Evolutionary conservation across 306 rosid species (phyloP).

Genomic region (Rosa chinensis): DNA sequence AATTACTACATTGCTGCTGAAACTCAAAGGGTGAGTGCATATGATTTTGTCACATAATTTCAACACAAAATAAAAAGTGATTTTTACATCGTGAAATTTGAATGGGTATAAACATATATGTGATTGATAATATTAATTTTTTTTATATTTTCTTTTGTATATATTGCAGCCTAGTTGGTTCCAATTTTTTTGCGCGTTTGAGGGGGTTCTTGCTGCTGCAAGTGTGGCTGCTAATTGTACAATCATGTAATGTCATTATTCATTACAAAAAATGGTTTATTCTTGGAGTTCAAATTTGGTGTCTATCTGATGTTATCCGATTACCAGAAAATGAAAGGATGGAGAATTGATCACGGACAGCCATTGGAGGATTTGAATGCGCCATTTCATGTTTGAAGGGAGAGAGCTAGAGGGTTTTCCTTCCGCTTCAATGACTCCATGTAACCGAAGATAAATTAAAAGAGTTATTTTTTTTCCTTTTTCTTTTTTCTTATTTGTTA

Average conservation of each 20-base stretch:
- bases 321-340: background rate
- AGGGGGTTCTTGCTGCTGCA: conserved; percentile 8
- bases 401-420: background rate
- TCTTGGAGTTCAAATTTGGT: background rate
- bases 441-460: background rate
- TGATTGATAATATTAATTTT: background rate
- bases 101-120: too few relatives aligned
- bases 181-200: background rate
- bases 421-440: too few relatives aligned
- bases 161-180: conserved; percentile 7
- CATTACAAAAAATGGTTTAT: background rate
- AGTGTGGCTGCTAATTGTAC: conserved; percentile 9
- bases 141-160: background rate
- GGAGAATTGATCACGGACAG: background rate
- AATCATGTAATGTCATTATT: conserved; percentile 14
- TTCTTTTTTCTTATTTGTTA: background rate
- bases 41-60: background rate
- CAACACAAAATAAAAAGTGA: too few relatives aligned
- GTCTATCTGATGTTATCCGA: too few relatives aligned
- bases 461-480: too few relatives aligned
- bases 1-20: background rate
- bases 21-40: conserved; percentile 12
- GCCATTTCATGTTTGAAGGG: background rate
- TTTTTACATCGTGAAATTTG: too few relatives aligned
- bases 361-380: background rate